phyloP scores from a whole-genome alignment of 2,329 filamentous ascomycete species.

The Cladobotryum mycophilum region DNA sequence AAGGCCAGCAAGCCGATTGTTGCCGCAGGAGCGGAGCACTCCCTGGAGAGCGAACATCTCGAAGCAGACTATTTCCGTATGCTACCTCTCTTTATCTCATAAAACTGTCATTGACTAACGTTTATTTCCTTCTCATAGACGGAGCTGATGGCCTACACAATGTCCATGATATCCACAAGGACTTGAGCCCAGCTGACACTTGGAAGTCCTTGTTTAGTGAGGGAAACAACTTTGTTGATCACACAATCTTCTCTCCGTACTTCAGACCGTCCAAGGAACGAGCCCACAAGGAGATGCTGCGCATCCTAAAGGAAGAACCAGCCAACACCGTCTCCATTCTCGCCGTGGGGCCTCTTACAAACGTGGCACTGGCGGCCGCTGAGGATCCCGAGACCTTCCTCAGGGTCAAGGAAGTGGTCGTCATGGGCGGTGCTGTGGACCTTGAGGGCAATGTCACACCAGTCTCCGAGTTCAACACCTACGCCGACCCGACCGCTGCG shows the following conservation, averaged over 20 bases:
- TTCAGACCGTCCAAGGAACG: slow-evolving; percentile 71
- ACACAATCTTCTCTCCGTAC: slow-evolving; percentile 45
- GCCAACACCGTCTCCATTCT: slow-evolving; percentile 82
- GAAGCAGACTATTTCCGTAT: slow-evolving; percentile 83
- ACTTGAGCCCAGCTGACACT: slow-evolving; percentile 66
- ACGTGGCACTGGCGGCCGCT: slow-evolving; percentile 80
- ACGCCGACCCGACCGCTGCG: slow-evolving; percentile 75
- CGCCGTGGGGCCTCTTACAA: slow-evolving; percentile 87
- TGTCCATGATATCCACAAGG: slow-evolving; percentile 67
- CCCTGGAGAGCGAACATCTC: slow-evolving; percentile 75
- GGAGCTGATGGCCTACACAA: slow-evolving; percentile 71
- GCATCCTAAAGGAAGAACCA: slow-evolving; percentile 74
- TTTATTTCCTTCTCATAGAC: slow-evolving; percentile 39
- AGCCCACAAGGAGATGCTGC: slow-evolving; percentile 84
- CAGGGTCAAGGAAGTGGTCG: slow-evolving; percentile 79
- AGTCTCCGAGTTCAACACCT: slow-evolving; percentile 90
- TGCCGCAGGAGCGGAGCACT: slow-evolving; percentile 79
- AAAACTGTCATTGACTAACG: background rate
- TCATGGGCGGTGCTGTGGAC: slow-evolving; percentile 88
- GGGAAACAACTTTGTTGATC: slow-evolving; percentile 29
- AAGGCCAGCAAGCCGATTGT: slow-evolving; percentile 71
- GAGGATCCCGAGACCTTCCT: slow-evolving; percentile 87
- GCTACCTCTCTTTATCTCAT: slow-evolving; percentile 25
- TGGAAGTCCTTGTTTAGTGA: slow-evolving; percentile 62
- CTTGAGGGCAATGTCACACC: slow-evolving; percentile 78